Evolutionary conservation across 2,329 filamentous ascomycete genomes (phyloP), one percentile per base, ranked within the genome.

Genomic region (Penicillium sp.): DNA sequence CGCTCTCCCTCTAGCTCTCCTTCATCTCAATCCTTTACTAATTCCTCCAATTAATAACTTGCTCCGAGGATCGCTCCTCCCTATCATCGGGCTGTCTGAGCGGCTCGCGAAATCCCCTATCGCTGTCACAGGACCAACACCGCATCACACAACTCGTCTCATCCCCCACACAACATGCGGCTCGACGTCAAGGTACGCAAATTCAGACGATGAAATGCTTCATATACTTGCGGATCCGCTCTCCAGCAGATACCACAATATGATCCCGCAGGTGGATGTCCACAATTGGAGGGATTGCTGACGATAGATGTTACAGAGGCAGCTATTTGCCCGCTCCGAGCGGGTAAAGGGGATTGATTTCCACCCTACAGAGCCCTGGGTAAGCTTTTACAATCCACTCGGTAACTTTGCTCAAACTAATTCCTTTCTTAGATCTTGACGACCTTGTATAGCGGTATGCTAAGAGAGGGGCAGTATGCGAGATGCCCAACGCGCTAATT

Each of bases 321-420:
- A 91, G 77, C 84, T 91, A 68, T 90, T 91, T 79, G 89, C 90
- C 76, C 86, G 91, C 77, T 95, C 90, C 70, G 91, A 97, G 84
- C 88, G 93, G 79, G 93, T 97, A 65, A 97, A 97, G 80, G 89
- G 89, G 72, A 91, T 96, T 76, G 93, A 97, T 80, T 97, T 97
- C 75, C 93, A 97, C 74, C 92, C 91, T 40, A 90, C 91, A 56
- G 93, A 97, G 80, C 91, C 92, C 85, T 97, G 93, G 90, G 90
- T 92, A 75, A 73, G 77, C 65, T 37, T 45, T 18, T 41, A 65
- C 35, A 46, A 45, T 41, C 18, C 16, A 25, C 46, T 42, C n/a
- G 15, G 31, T 37, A 6, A 45, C 13, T 34, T 44, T 41, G 37
- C 51, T 51, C 37, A 58, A 60, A 40, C 67, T 72, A 59, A 71